phyloP scores from a whole-genome alignment of 2,329 filamentous ascomycete species.

The Mycocentrospora acerina region DNA sequence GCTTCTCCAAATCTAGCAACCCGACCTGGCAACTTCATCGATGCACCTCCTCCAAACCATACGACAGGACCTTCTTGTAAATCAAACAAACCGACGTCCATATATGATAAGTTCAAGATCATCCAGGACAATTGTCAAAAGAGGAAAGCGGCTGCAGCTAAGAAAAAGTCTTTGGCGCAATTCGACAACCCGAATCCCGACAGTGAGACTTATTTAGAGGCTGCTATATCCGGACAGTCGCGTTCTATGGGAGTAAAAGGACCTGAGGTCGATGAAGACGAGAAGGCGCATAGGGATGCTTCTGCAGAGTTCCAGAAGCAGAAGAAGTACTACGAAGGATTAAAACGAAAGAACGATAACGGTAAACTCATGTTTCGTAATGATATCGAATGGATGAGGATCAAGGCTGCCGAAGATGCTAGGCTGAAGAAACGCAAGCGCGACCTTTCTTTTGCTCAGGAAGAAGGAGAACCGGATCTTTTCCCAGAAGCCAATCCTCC shows the following conservation, averaged over 20 bases:
- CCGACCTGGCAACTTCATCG: neutral
- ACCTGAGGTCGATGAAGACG: slow-evolving; percentile 4
- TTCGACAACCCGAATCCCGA: slow-evolving; percentile 1
- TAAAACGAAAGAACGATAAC: slow-evolving; percentile 14
- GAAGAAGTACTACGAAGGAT: slow-evolving; percentile 21
- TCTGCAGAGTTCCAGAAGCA: slow-evolving; percentile 16
- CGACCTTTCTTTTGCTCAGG: slow-evolving; percentile 11
- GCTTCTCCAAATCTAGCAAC: neutral
- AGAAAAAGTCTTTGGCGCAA: neutral
- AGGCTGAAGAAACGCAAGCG: slow-evolving; percentile 18
- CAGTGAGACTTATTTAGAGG: slow-evolving; percentile 17
- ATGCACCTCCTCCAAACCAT: slow-evolving; percentile 4
- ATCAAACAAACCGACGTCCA: neutral
- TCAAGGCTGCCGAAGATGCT: slow-evolving; percentile 21
- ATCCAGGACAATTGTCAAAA: slow-evolving; percentile 11
- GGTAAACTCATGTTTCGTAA: slow-evolving; percentile 24
- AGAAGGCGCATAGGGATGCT: slow-evolving; percentile 12
- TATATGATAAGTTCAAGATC: slow-evolving; percentile 10
- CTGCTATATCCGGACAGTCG: slow-evolving; percentile 6
- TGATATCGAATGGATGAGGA: slow-evolving; percentile 33
- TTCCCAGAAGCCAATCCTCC: slow-evolving; percentile 9
- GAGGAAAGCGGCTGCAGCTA: slow-evolving; percentile 4
- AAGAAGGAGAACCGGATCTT: slow-evolving; percentile 10
- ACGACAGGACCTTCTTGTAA: neutral
- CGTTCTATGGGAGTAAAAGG: slow-evolving; percentile 1